These are phyloP conservation scores for Orbilia javanica DNA, from an alignment of 2,329 filamentous ascomycete genomes.

Conservation along the genomic window DNA sequence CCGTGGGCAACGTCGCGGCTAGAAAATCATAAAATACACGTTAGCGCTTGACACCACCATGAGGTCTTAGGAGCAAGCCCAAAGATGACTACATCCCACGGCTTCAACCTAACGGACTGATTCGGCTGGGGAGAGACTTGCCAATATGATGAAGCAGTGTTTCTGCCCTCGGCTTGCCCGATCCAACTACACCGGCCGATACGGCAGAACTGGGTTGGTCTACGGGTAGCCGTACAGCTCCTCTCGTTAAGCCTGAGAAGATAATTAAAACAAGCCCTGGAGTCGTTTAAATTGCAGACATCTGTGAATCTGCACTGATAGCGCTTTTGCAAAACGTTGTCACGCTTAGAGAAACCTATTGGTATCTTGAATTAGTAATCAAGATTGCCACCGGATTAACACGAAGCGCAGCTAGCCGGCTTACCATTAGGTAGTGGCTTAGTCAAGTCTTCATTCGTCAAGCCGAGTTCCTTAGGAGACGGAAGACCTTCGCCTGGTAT, in stretches of 20 bases:
- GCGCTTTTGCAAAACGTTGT: conserved; percentile 19
- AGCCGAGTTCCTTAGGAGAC: conserved; percentile 8
- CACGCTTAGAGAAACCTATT: conserved; percentile 12
- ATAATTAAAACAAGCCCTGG: conserved; percentile 32
- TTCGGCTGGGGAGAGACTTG: neutral
- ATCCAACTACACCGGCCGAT: conserved; percentile 20
- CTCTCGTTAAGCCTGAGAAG: conserved; percentile 17
- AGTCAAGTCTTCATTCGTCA: conserved; percentile 27
- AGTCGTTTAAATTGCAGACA: neutral
- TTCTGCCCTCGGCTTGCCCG: conserved; percentile 4
- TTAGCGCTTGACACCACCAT: neutral
- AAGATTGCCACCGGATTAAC: neutral
- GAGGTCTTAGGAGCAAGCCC: neutral
- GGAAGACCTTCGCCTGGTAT: conserved; percentile 21
- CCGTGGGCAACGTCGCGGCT: conserved; percentile 24
- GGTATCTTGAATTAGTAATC: neutral
- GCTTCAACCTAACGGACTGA: neutral
- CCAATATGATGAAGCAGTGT: neutral
- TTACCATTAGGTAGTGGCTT: conserved; percentile 22
- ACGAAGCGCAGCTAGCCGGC: no score
- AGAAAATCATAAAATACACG: neutral
- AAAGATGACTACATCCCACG: neutral
- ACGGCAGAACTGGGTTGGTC: conserved; percentile 10
- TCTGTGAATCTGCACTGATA: neutral
- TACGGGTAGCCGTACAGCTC: neutral